phyloP scores from a whole-genome alignment of 2,329 filamentous ascomycete genomes.

The Fusarium temperatum region DNA sequence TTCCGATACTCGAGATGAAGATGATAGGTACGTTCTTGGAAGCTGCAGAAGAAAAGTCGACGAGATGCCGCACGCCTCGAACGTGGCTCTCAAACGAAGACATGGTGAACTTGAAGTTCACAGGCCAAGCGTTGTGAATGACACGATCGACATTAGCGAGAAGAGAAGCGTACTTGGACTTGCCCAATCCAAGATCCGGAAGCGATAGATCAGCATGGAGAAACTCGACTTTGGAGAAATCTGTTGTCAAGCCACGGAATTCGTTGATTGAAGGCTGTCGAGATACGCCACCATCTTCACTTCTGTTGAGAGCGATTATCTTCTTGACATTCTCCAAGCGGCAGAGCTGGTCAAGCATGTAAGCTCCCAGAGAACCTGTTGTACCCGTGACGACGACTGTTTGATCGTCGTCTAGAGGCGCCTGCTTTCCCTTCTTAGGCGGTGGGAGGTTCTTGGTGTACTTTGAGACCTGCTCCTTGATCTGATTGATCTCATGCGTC shows the following conservation, averaged over 20 bases:
- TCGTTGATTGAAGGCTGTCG: not conserved
- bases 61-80: not conserved
- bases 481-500: not conserved
- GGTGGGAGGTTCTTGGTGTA: not conserved
- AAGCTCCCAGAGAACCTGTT: not conserved
- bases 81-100: not conserved
- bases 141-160: not conserved
- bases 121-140: conserved; percentile 6
- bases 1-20: not conserved
- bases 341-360: not conserved
- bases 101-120: conserved; percentile 15
- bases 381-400: not conserved
- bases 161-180: not conserved
- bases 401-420: accelerated
- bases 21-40: not conserved
- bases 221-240: not conserved
- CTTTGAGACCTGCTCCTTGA: not conserved
- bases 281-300: not conserved
- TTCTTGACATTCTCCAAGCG: not conserved
- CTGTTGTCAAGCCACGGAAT: not conserved
- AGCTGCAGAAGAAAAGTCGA: not conserved
- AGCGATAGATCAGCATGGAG: not conserved
- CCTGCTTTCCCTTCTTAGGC: accelerated
- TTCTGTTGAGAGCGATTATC: not conserved
- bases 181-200: not conserved